Conservation (phyloP, 2,329 filamentous ascomycete species). For the Calonectria crousiana region DNA sequence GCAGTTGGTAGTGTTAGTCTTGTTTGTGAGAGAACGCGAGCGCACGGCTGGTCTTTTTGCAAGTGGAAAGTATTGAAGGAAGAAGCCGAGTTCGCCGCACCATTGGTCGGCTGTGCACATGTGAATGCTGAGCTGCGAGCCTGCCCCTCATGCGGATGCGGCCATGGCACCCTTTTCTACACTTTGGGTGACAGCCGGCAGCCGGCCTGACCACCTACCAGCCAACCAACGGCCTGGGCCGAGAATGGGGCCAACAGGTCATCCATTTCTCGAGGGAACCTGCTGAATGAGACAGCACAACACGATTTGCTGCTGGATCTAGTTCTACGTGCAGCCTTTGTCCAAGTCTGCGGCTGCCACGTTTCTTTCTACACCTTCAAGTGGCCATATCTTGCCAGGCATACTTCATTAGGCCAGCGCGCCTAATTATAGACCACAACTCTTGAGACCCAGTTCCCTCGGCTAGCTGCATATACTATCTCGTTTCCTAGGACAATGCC, state of each 20-base stretch:
- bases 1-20: background rate
- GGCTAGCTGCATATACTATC: background rate
- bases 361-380: background rate
- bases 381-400: background rate
- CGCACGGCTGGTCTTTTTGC: no score
- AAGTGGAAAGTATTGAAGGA: background rate
- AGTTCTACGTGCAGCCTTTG: background rate
- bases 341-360: background rate
- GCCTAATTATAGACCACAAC: background rate
- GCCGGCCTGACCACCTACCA: background rate
- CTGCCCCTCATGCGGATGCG: background rate
- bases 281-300: background rate
- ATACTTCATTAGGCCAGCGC: background rate
- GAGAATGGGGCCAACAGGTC: background rate
- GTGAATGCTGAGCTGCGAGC: background rate
- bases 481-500: background rate
- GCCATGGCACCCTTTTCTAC: background rate
- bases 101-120: background rate
- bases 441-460: background rate
- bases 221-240: conserved; percentile 1
- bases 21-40: no score
- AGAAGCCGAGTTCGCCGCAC: background rate
- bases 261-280: background rate
- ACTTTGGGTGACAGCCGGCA: background rate
- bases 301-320: background rate